Base-by-base conservation (phyloP, 148 eudicot genomes). In the Rhododendron vialii region DNA sequence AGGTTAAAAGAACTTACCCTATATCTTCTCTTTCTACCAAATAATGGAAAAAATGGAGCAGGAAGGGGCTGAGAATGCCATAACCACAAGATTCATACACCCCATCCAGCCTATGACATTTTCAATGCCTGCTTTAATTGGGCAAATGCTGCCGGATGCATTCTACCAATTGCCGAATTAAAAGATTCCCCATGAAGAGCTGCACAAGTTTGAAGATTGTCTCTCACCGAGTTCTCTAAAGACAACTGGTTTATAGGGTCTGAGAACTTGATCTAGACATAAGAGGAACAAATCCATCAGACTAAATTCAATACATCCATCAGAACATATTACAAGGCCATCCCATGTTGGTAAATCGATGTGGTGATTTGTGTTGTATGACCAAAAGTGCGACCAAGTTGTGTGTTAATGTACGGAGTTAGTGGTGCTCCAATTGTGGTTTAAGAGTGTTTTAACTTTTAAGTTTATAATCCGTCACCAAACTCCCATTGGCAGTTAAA, bases 161-260 rank as follows among this genome's bases (percentile, higher is more conserved):
- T 93, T 90, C 94, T 91, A 59, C 92, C 90, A 63, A 97, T 94
- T 65, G 96, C 95, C 26, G 93, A 89, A 88, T 94, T 94, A 85
- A 97, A 97, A 81, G 95, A 84, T 81, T 97, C 99, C 83, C 99
- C 98, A 86, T 95, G 99, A 90, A 95, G 92, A 57, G 95, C 81
- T 63, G 99, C 93, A 91, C 99, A 95, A 43, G 98, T 95, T 86
- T 97, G 98, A 85, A 97, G 99, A 84, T 94, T 97, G 38, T 95
- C 99, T 83, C 91, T 93, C 91, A 97, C 92, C 28, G 93, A 94
- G 79, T 91, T 95, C 91, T 97, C 98, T 67, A 97, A 82, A 36
- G 99, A 93, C 92, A 93, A 88, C 88, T 93, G 94, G 88, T 92
- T 92, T 84, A 95, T 89, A 55, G 98, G 98, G 85, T 97, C 99